Evolutionary conservation across 2,329 filamentous ascomycete species (phyloP), one percentile per base, ranked within the genome.

Genomic region (Sarocladiaceae sp.): DNA sequence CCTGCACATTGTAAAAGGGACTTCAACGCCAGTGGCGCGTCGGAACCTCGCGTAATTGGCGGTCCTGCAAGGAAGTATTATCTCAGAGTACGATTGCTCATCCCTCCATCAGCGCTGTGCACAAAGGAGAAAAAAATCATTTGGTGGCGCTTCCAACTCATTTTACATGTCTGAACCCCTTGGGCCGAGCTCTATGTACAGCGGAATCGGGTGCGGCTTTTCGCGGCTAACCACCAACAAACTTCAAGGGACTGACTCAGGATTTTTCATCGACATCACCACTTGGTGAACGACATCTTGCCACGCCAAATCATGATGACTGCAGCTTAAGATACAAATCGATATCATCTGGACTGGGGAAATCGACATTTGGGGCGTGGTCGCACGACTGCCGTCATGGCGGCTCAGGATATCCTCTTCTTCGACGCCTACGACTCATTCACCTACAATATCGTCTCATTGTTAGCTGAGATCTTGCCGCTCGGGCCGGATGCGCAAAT

Each of bases 371-470:
- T 4, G 13, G 15, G 15, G 25, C 10, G 22, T 13, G 44, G 23
- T 4, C 12, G 23, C 3, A 7, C n/a, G n/a, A n/a, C 25, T n/a
- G 26, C 23, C 64, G 56, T 52, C n/a, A 33, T 33, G 28, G 11
- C 29, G 29, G 47, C 47, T 8, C 29, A 50, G 47, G 74, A 74
- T 55, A 87, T 97, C 56, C 82, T 97, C 57, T 96, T 96, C 71
- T 78, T 99, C 59, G 94, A 97, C 68, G 92, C 93, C 56, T 96
- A 96, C 70, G 94, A 99, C 73, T 97, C 92, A 37, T 99, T 97
- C 71, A 90, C 91, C 52, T 92, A 96, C 71, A 97, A 97, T 71
- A 94, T 97, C 62, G 84, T 95, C 51, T 85, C 88, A 5, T 80
- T 96, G 29, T 77, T 97, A 44, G 80, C 87, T 59, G 83, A 86